phyloP scores from a whole-genome alignment of 73 alveolate genomes.

The Durusdinium trenchii region DNA sequence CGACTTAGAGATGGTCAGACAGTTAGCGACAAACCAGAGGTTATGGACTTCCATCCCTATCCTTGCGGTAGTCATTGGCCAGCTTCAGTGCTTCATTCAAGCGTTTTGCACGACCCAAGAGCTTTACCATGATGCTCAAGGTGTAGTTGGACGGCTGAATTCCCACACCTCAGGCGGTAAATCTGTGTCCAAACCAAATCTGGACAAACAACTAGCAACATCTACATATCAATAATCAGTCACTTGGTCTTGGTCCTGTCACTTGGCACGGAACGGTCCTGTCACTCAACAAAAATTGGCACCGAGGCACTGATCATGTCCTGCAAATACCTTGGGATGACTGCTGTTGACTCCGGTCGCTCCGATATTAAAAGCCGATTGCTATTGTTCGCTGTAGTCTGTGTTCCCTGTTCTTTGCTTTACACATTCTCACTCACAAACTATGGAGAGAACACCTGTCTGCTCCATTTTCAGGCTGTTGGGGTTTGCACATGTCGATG shows the following conservation, averaged over 20 bases:
- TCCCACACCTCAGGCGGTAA: conserved; percentile 67
- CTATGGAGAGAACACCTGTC: too few species aligned
- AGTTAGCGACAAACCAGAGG: not conserved
- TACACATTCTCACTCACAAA: too few species aligned
- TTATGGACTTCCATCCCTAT: not conserved
- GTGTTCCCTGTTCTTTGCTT: too few species aligned
- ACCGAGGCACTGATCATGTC: conserved; percentile 95
- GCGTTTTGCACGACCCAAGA: conserved; percentile 98
- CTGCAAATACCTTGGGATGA: too few species aligned
- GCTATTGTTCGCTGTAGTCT: too few species aligned
- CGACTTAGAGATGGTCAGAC: not conserved
- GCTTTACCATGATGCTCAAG: conserved; percentile 97
- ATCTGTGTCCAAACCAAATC: too few species aligned
- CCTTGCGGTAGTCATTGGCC: conserved; percentile 84
- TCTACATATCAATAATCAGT: too few species aligned
- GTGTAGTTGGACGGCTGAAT: conserved; percentile 98
- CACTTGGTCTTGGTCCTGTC: conserved; percentile 97
- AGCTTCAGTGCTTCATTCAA: conserved; percentile 94
- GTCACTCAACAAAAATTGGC: conserved; percentile 96
- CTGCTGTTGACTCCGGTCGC: too few species aligned
- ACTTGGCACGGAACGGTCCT: conserved; percentile 69
- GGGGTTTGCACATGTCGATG: too few species aligned
- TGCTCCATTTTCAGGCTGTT: too few species aligned
- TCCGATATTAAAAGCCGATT: too few species aligned
- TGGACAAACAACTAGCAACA: too few species aligned